These are phyloP conservation scores for Iberis amara DNA, from an alignment of 441 rosid species.

Conservation along the genomic window DNA sequence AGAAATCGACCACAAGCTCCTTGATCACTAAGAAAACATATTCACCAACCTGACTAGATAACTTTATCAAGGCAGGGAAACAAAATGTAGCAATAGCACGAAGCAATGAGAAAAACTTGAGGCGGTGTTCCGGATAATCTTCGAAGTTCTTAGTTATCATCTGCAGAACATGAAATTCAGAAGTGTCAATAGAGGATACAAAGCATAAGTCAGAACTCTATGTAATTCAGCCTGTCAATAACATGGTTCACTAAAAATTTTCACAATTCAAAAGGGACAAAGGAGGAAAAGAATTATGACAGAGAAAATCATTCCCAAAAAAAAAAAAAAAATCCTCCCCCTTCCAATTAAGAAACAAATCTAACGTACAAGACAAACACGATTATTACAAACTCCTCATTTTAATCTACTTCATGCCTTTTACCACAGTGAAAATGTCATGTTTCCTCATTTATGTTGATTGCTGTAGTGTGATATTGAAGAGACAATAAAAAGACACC, in stretches of 20 bases:
- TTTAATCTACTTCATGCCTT: conserved; percentile 2
- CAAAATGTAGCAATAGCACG: conserved; percentile 89
- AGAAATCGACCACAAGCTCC: conserved; percentile 14
- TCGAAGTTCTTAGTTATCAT: conserved; percentile 95
- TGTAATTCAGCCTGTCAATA: neutral
- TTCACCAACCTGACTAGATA: conserved; percentile 75
- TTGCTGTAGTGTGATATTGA: neutral
- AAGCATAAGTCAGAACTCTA: neutral
- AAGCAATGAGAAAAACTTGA: conserved; percentile 87
- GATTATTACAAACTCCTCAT: conserved; percentile 7
- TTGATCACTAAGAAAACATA: conserved; percentile 1
- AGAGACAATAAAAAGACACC: conserved; percentile 3
- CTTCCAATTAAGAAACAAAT: neutral
- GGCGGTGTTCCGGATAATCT: conserved; percentile 92
- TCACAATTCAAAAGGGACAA: neutral
- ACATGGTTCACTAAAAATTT: conserved; percentile 7
- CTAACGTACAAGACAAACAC: neutral
- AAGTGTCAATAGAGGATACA: conserved; percentile 16
- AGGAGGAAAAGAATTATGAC: neutral
- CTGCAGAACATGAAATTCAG: conserved; percentile 31
- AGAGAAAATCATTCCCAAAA: neutral
- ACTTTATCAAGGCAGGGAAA: conserved; percentile 69
- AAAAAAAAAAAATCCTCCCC: neutral
- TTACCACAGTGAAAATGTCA: conserved; percentile 10
- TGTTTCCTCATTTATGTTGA: neutral